These are phyloP conservation scores for Adansonia grandidieri DNA, from an alignment of 441 rosid species.

Conservation along the genomic window DNA sequence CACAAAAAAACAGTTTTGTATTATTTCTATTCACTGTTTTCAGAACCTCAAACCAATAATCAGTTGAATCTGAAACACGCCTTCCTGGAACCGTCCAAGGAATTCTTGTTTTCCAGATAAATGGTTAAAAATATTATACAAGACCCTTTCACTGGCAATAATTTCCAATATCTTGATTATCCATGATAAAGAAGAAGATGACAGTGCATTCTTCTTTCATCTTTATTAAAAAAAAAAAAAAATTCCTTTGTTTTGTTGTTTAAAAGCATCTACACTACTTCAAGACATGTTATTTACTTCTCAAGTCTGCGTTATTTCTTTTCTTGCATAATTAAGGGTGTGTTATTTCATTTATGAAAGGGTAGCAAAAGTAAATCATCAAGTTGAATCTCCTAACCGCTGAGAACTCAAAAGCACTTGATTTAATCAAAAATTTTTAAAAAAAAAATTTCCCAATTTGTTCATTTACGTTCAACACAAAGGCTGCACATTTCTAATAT, in stretches of 20 bases:
- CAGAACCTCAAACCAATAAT: constrained; percentile 1
- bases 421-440: neutral
- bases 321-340: neutral
- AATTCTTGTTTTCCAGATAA: neutral
- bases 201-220: neutral
- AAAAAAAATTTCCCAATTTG: neutral
- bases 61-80: constrained; percentile 2
- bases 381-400: neutral
- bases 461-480: constrained; percentile 13
- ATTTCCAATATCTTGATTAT: constrained; percentile 11
- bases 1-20: neutral
- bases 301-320: neutral
- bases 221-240: neutral
- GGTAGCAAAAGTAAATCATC: neutral
- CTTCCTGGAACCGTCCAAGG: neutral
- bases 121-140: neutral
- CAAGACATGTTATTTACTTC: neutral
- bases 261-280: neutral
- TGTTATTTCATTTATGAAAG: neutral
- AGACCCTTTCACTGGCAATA: neutral
- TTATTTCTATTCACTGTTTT: neutral
- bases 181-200: neutral
- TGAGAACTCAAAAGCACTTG: neutral
- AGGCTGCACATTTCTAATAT: constrained; percentile 2
- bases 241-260: neutral